A percentile compares a stretch with the other conserved stretches of the same genome.
phyloP scores from a whole-genome alignment of 1,284 basidiomycete genomes.

The Hypsizygus ulmarius region DNA sequence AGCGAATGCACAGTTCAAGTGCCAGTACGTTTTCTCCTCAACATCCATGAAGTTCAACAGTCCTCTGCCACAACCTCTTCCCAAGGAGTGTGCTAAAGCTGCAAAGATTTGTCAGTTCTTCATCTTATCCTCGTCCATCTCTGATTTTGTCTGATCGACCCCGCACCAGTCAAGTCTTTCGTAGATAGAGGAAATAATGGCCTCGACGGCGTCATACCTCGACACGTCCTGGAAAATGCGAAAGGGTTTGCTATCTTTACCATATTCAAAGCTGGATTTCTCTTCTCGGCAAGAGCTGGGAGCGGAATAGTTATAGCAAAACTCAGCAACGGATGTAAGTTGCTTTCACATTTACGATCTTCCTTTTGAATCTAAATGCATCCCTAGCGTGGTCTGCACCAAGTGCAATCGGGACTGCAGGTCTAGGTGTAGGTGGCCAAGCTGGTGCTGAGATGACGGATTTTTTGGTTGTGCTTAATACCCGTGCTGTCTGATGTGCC shows the following conservation, averaged over 20 bases:
- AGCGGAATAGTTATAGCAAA: constrained; percentile 91
- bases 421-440: constrained; percentile 86
- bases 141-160: constrained; percentile 7
- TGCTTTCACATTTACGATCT: neutral
- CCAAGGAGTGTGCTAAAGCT: constrained; percentile 74
- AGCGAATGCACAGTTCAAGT: constrained; percentile 3
- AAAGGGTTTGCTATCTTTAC: constrained; percentile 86
- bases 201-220: constrained; percentile 73
- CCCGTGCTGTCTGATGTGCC: constrained; percentile 54
- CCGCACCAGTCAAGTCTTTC: constrained; percentile 62
- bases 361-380: constrained; percentile 6
- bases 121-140: neutral
- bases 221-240: constrained; percentile 67
- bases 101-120: constrained; percentile 64
- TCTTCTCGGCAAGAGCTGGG: constrained; percentile 81
- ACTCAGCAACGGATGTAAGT: constrained; percentile 80
- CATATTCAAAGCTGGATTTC: constrained; percentile 75
- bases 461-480: constrained; percentile 91
- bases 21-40: neutral
- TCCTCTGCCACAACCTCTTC: constrained; percentile 67
- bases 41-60: constrained; percentile 53
- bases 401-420: constrained; percentile 93
- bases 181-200: constrained; percentile 70
- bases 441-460: constrained; percentile 90
- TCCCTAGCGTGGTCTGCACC: constrained; percentile 86